phyloP scores from a whole-genome alignment of 2,329 filamentous ascomycete genomes.

The Cucurbitaria berberidis region DNA sequence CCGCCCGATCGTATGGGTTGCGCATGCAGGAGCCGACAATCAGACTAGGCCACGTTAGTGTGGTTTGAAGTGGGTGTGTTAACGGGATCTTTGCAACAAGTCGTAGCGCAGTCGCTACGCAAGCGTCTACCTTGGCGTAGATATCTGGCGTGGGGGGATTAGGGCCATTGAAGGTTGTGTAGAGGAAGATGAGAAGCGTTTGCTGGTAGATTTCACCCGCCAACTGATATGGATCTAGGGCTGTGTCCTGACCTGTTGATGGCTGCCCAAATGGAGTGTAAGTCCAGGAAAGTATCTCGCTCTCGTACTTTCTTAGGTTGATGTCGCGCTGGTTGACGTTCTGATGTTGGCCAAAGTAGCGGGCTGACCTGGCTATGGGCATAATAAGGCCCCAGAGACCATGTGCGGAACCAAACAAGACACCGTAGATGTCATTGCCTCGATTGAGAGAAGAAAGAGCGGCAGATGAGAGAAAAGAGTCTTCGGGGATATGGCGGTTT shows the following conservation, averaged over 20 bases:
- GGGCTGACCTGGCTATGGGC: constrained; percentile 3
- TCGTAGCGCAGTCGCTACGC: background rate
- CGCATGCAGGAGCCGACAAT: constrained; percentile 1
- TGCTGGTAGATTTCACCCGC: constrained; percentile 4
- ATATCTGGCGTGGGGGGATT: background rate
- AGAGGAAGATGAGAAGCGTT: constrained; percentile 1
- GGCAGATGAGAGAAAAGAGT: constrained; percentile 1
- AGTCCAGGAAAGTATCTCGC: background rate
- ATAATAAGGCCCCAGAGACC: constrained; percentile 5
- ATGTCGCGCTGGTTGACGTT: background rate
- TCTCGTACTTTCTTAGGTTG: background rate
- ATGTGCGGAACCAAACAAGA: constrained; percentile 2
- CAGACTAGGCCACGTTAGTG: constrained; percentile 1
- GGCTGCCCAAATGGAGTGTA: background rate
- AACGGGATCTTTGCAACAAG: background rate
- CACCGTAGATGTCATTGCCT: constrained; percentile 1
- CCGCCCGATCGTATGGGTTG: background rate
- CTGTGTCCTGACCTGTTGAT: background rate
- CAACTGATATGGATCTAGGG: background rate
- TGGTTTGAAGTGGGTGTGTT: background rate
- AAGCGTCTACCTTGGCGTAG: background rate
- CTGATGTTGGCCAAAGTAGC: background rate
- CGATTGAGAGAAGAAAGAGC: background rate
- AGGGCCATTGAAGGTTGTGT: constrained; percentile 2
- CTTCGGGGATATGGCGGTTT: constrained; percentile 2